These are phyloP conservation scores for Sechiopsis laciniata DNA, from an alignment of 306 rosid species.

Conservation along the genomic window DNA sequence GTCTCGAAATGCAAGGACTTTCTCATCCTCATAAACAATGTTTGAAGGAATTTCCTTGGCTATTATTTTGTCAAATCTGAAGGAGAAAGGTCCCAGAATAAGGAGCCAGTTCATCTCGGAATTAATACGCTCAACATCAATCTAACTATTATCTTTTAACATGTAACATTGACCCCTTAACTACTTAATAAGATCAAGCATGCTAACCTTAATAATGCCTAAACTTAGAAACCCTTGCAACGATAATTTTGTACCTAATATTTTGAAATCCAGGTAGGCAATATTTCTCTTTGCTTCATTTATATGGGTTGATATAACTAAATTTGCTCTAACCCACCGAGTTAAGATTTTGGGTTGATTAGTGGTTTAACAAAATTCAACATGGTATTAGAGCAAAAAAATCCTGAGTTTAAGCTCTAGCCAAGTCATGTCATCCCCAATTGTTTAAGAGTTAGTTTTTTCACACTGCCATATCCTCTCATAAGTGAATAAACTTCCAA, in stretches of 20 bases:
- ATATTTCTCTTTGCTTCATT: background rate
- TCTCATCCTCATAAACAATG: conserved; percentile 67
- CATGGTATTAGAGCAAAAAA: no score
- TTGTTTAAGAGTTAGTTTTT: background rate
- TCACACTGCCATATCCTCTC: background rate
- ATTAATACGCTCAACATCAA: background rate
- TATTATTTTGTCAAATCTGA: conserved; percentile 88
- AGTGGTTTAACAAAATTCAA: no score
- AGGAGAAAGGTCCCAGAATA: background rate
- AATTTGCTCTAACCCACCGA: no score
- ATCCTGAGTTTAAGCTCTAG: no score
- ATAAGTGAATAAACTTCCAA: background rate
- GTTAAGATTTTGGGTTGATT: no score
- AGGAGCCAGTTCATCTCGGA: background rate
- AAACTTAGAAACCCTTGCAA: background rate
- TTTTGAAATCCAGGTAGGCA: background rate
- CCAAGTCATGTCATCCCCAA: no score
- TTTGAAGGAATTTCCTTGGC: conserved; percentile 83
- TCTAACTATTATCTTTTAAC: background rate
- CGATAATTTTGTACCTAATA: background rate
- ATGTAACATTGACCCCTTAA: background rate
- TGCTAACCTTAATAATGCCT: background rate
- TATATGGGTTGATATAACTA: no score
- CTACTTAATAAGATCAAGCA: background rate
- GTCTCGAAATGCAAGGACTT: conserved; percentile 78